Conservation (phyloP, 148 eudicot genomes). For the Cornus controversa region DNA sequence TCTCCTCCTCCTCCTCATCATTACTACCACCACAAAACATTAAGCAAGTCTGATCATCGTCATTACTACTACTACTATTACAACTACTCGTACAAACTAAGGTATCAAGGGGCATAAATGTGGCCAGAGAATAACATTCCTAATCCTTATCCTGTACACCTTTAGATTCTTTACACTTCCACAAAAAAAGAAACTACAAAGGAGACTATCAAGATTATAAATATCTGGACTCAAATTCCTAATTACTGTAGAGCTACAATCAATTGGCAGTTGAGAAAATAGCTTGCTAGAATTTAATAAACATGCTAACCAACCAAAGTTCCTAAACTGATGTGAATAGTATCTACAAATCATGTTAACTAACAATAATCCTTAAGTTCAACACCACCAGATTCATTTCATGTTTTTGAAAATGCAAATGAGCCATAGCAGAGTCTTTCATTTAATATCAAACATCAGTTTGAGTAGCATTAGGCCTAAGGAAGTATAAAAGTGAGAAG, state of each 20-base stretch:
- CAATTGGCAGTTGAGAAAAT: neutral
- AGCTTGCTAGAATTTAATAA: neutral
- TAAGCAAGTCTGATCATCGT: neutral
- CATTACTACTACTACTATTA: neutral
- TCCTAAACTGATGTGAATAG: neutral
- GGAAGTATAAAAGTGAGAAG: neutral
- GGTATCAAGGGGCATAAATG: neutral
- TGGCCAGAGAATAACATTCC: too few species aligned
- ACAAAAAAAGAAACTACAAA: neutral
- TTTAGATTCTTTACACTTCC: too few species aligned
- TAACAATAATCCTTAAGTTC: neutral
- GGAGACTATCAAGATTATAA: neutral
- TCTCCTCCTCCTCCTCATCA: neutral
- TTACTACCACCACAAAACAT: neutral
- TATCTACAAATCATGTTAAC: neutral
- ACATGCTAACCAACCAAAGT: neutral
- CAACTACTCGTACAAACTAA: neutral
- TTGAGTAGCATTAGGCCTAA: neutral
- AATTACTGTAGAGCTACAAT: neutral
- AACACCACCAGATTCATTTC: neutral
- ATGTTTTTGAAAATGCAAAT: neutral
- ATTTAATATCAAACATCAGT: neutral
- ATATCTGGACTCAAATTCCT: neutral
- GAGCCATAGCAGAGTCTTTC: neutral
- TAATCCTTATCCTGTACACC: too few species aligned